These are phyloP conservation scores for Talaromyces albobiverticillius DNA, from an alignment of 2,329 filamentous ascomycete genomes.

Conservation along the genomic window DNA sequence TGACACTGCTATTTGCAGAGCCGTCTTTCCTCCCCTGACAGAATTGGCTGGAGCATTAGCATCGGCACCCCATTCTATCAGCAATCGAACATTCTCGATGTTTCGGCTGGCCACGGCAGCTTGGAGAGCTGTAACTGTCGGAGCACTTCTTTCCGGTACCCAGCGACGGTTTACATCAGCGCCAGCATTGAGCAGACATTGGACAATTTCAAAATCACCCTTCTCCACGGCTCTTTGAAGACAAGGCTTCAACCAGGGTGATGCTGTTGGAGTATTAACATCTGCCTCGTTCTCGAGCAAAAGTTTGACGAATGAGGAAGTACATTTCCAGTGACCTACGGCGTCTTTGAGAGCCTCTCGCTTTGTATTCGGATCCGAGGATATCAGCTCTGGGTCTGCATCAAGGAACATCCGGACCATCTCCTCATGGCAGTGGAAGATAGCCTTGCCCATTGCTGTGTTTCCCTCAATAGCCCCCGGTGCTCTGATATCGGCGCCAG, in stretches of 20 bases:
- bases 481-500: conserved; percentile 19
- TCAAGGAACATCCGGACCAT: conserved; percentile 18
- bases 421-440: conserved; percentile 15
- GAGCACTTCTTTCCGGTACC: background rate
- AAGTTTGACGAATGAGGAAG: conserved; percentile 30
- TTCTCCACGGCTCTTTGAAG: conserved; percentile 16
- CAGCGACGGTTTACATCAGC: conserved; percentile 19
- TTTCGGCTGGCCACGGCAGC: conserved; percentile 15
- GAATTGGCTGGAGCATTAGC: conserved; percentile 15
- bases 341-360: conserved; percentile 11
- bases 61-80: conserved; percentile 20
- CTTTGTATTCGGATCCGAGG: background rate
- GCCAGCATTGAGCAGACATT: conserved; percentile 18
- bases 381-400: conserved; percentile 18
- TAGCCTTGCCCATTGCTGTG: conserved; percentile 18
- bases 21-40: conserved; percentile 14
- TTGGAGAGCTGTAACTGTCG: conserved; percentile 18
- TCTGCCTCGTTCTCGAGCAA: conserved; percentile 25
- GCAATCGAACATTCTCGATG: conserved; percentile 18
- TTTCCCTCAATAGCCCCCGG: conserved; percentile 7
- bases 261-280: conserved; percentile 10
- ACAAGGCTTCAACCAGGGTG: conserved; percentile 17
- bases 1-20: conserved; percentile 18
- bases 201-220: conserved; percentile 19
- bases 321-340: conserved; percentile 9